A percentile compares a stretch with the other conserved stretches of the same genome.
Evolutionary conservation across 805 yeast genomes (phyloP).

Genomic region (Saccharomycopsis babjevae): DNA sequence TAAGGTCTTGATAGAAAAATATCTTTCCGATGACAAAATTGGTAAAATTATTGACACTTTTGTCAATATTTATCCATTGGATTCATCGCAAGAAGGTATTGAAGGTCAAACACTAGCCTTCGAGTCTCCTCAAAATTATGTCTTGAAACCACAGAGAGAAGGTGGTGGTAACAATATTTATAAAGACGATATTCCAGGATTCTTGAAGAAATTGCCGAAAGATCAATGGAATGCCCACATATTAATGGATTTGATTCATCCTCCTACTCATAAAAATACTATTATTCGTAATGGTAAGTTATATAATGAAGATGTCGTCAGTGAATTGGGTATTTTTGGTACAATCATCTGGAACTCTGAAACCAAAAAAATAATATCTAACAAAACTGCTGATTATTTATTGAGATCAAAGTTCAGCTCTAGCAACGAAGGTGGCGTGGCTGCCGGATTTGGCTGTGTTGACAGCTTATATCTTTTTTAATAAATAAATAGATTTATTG

Average conservation of each 20-base stretch:
- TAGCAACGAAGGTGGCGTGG: constrained; percentile 96
- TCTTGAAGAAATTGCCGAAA: constrained; percentile 48
- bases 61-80: constrained; percentile 82
- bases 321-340: constrained; percentile 91
- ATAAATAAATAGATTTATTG: background rate
- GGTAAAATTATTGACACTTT: constrained; percentile 43
- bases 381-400: constrained; percentile 74
- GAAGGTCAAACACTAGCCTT: constrained; percentile 59
- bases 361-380: constrained; percentile 44
- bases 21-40: constrained; percentile 33
- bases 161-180: constrained; percentile 98
- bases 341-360: constrained; percentile 62
- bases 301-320: constrained; percentile 62
- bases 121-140: constrained; percentile 59
- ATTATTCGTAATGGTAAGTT: constrained; percentile 60
- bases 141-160: constrained; percentile 94
- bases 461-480: constrained; percentile 48
- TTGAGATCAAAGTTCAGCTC: constrained; percentile 79
- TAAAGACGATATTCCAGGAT: constrained; percentile 72
- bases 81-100: constrained; percentile 51
- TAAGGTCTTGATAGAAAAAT: constrained; percentile 35
- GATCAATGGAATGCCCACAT: constrained; percentile 84
- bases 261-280: constrained; percentile 58
- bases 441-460: constrained; percentile 97
- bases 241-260: constrained; percentile 85